phyloP scores from a whole-genome alignment of 371 early-diverging fungal species.

The Parasitella parasitica region DNA sequence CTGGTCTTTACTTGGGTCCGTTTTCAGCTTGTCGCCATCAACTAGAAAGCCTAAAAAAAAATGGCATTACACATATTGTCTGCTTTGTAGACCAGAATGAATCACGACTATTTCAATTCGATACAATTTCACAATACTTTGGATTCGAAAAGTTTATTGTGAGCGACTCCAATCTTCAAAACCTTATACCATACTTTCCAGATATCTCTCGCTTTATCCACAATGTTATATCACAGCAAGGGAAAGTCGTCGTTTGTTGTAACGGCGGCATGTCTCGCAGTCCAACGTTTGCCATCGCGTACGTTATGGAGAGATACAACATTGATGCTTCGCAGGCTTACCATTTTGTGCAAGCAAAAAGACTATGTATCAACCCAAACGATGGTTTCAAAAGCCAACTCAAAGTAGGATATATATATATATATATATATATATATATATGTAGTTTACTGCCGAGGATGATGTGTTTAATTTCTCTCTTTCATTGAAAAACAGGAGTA shows the following conservation, averaged over 20 bases:
- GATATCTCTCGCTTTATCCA: slow-evolving; percentile 59
- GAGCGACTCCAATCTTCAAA: slow-evolving; percentile 63
- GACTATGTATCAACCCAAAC: slow-evolving; percentile 86
- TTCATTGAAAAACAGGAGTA: slow-evolving; percentile 58
- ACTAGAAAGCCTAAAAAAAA: slow-evolving; percentile 42
- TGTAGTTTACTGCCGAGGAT: background rate
- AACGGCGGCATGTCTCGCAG: slow-evolving; percentile 85
- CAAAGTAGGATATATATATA: slow-evolving; percentile 48
- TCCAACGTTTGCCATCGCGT: slow-evolving; percentile 87
- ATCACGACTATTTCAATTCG: slow-evolving; percentile 38
- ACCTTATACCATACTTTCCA: slow-evolving; percentile 78
- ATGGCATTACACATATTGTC: slow-evolving; percentile 75
- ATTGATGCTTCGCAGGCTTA: slow-evolving; percentile 72
- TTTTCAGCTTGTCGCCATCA: slow-evolving; percentile 71
- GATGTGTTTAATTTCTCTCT: background rate
- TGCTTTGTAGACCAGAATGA: slow-evolving; percentile 71
- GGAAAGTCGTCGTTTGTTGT: slow-evolving; percentile 80
- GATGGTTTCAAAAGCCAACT: slow-evolving; percentile 81
- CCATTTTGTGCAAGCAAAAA: slow-evolving; percentile 76
- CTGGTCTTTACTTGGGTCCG: slow-evolving; percentile 79
- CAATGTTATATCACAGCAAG: slow-evolving; percentile 46
- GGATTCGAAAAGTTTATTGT: slow-evolving; percentile 53
- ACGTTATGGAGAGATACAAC: slow-evolving; percentile 74
- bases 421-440: background rate
- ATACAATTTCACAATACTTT: slow-evolving; percentile 22